phyloP scores from a whole-genome alignment of 2,329 filamentous ascomycete genomes.

The Tolypocladium tundrense region DNA sequence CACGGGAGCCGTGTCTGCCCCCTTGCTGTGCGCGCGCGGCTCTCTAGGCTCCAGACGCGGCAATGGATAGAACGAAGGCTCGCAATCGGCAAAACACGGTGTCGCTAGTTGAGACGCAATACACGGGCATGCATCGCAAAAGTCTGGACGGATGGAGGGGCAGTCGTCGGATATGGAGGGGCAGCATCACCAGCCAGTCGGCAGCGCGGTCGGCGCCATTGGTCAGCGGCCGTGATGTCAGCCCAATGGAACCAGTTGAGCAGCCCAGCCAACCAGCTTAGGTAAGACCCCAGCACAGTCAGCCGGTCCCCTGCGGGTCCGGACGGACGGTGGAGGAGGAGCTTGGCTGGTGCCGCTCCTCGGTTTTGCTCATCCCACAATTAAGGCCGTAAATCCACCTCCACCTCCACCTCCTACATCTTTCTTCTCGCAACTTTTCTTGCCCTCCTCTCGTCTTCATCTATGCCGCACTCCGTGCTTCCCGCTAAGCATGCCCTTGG shows the following conservation, averaged over 20 bases:
- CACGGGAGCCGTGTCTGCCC: not conserved
- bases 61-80: not conserved
- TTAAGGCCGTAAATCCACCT: not conserved
- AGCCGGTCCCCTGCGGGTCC: not conserved
- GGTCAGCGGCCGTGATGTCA: not conserved
- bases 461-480: not conserved
- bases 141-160: not conserved
- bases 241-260: no score
- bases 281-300: not conserved
- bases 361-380: slow-evolving; percentile 1
- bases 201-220: not conserved
- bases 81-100: not conserved
- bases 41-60: not conserved
- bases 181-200: not conserved
- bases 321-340: not conserved
- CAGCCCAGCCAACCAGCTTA: not conserved
- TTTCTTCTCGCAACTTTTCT: not conserved
- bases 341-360: not conserved
- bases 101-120: not conserved
- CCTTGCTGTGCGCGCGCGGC: not conserved
- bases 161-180: not conserved
- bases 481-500: not conserved
- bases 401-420: not conserved
- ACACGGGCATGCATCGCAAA: not conserved
- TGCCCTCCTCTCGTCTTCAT: not conserved